Evolutionary conservation across 768 basidiomycete species (phyloP), one percentile per base, ranked within the genome.

Genomic region (Boletus subcaerulescens): DNA sequence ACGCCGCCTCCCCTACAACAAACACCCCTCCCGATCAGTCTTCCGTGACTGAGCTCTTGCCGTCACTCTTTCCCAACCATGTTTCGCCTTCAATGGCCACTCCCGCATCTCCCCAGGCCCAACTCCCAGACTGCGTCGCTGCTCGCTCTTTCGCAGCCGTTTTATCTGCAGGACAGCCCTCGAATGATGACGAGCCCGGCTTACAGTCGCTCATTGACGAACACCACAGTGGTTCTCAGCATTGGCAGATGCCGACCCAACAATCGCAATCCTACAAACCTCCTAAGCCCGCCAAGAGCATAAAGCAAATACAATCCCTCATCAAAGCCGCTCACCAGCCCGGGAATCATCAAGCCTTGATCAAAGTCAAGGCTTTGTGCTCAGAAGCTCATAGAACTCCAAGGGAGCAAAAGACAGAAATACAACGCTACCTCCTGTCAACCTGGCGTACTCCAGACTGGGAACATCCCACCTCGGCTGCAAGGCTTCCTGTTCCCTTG

Each of bases 391-490:
- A 79, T 48, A 62, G 60, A 47, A 77, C 77, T 0, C 73, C 74
- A 13, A 71, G 74, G 57, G 77, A 77, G 17, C 67, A 68, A 40
- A 79, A 79, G 60, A 77, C 74, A 2, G 73, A 77, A 12, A 61
- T 76, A n/a, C 77, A 79, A 48, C 69, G 71, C 48, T 76, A 69
- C 47, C 61, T 79, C 12, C 60, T 79, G 13, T 65, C 69, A 3
- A 77, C 74, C 57, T 79, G 77, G 77, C 73, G 76, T 24, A 79
- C 74, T 50, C 77, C 77, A 8, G 69, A 70, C 29, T 71, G 65
- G 58, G 70, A 65, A 4, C 67, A 63, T 40, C 65, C 61, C 18
- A 22, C 62, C 12, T 59, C 63, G 8, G 7, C 52, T 35, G 45
- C 67, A 41, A 62, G 60, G 42, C 56, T 59, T 53, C 60, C 63